These are phyloP conservation scores for Hirsutella rhossiliensis DNA, from an alignment of 2,329 filamentous ascomycete species.

Conservation along the genomic window DNA sequence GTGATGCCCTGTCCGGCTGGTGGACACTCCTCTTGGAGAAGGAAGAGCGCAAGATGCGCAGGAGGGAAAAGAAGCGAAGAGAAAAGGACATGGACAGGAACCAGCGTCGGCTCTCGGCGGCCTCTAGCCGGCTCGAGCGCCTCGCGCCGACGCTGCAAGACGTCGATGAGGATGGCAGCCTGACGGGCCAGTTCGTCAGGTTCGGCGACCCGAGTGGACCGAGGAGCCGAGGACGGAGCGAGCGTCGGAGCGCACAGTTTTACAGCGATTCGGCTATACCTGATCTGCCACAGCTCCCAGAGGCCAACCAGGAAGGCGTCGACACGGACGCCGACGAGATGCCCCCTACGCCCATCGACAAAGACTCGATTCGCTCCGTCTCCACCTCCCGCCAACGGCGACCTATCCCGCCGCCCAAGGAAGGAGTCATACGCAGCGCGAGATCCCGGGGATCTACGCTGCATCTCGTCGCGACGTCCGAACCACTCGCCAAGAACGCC, in stretches of 20 bases:
- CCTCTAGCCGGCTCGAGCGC: constrained; percentile 75
- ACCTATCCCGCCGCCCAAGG: constrained; percentile 76
- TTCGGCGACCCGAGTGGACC: constrained; percentile 34
- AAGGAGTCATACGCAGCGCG: constrained; percentile 54
- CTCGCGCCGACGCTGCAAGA: constrained; percentile 67
- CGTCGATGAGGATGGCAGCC: constrained; percentile 63
- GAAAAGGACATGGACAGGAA: constrained; percentile 77
- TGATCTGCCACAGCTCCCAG: constrained; percentile 67
- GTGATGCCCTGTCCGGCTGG: constrained; percentile 87
- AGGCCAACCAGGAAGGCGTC: constrained; percentile 30
- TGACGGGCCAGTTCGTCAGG: constrained; percentile 30
- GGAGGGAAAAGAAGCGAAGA: constrained; percentile 70
- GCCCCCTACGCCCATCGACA: constrained; percentile 66
- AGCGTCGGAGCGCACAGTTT: constrained; percentile 60
- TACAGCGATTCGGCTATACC: constrained; percentile 51
- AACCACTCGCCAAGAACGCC: constrained; percentile 27
- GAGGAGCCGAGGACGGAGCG: constrained; percentile 62
- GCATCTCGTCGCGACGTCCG: constrained; percentile 63
- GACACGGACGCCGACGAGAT: constrained; percentile 17
- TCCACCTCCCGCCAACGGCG: constrained; percentile 68
- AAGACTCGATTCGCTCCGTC: constrained; percentile 61
- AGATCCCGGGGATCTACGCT: constrained; percentile 74
- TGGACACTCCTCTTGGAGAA: constrained; percentile 93
- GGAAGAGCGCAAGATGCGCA: constrained; percentile 73
- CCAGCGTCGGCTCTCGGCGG: constrained; percentile 72